A percentile compares a stretch with the other conserved stretches of the same genome.
phyloP scores from a whole-genome alignment of 1,284 basidiomycete genomes.

The Ceratobasidium sp. region DNA sequence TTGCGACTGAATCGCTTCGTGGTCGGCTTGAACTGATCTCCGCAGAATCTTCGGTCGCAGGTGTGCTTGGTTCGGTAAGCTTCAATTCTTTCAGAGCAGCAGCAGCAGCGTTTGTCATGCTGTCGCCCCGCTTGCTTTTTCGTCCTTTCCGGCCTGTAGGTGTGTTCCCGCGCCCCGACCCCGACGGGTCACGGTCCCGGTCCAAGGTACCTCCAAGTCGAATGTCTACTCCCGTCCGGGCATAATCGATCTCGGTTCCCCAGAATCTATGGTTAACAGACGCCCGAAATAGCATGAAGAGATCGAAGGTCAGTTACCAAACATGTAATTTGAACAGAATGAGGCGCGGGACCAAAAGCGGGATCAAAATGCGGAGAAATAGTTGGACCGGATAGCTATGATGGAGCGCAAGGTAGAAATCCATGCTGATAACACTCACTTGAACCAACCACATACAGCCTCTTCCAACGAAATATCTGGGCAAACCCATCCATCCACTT shows the following conservation, averaged over 20 bases:
- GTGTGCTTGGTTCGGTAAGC: slow-evolving; percentile 7
- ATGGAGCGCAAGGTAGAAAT: no score
- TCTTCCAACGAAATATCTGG: slow-evolving; percentile 54
- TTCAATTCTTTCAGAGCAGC: not conserved
- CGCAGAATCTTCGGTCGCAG: not conserved
- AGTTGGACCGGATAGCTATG: slow-evolving; percentile 45
- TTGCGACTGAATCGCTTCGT: slow-evolving; percentile 30
- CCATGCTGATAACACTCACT: slow-evolving; percentile 64
- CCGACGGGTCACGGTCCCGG: slow-evolving; percentile 15
- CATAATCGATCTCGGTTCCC: slow-evolving; percentile 42
- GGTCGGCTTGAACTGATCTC: slow-evolving; percentile 5
- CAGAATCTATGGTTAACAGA: slow-evolving; percentile 23
- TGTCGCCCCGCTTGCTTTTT: slow-evolving; percentile 35
- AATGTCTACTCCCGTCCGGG: slow-evolving; percentile 43
- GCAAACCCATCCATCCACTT: slow-evolving; percentile 53
- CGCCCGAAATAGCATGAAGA: not conserved
- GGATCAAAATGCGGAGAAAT: slow-evolving; percentile 58
- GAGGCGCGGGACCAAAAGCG: slow-evolving; percentile 49
- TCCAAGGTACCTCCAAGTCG: slow-evolving; percentile 37
- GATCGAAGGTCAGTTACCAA: not conserved
- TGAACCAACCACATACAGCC: slow-evolving; percentile 64
- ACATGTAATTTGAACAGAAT: not conserved
- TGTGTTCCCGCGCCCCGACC: not conserved
- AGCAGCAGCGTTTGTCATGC: slow-evolving; percentile 25
- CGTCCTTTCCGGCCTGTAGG: slow-evolving; percentile 32